A percentile compares a stretch with the other conserved stretches of the same genome.
phyloP scores from a whole-genome alignment of 2,329 filamentous ascomycete genomes.

The Rhexocercosporidium sp. region DNA sequence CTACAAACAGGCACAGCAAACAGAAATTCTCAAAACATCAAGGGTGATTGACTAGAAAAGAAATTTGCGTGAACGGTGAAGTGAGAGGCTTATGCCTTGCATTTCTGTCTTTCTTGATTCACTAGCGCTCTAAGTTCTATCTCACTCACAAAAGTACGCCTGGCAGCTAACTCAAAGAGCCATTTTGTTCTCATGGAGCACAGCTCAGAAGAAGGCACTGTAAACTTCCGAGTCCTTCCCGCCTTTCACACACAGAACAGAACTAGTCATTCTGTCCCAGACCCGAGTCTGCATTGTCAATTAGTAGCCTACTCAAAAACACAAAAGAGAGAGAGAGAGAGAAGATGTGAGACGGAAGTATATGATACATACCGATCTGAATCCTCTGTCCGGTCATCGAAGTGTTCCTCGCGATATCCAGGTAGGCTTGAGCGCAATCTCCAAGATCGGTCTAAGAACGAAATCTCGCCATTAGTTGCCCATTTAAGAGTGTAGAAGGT shows the following conservation, averaged over 20 bases:
- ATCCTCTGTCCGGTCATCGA: conserved; percentile 44
- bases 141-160: too few relatives aligned
- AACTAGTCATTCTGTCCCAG: conserved; percentile 26
- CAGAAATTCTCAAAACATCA: too few relatives aligned
- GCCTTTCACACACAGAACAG: neutral
- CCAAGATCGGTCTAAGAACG: conserved; percentile 51
- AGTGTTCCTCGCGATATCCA: conserved; percentile 57
- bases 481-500: neutral
- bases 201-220: neutral
- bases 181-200: neutral
- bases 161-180: too few relatives aligned
- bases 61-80: too few relatives aligned
- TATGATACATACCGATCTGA: conserved; percentile 37
- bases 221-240: too few relatives aligned
- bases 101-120: too few relatives aligned
- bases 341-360: neutral
- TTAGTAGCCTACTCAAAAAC: conserved; percentile 9
- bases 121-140: too few relatives aligned
- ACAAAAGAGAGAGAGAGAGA: too few relatives aligned
- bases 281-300: conserved; percentile 20
- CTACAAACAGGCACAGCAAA: too few relatives aligned
- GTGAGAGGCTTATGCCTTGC: too few relatives aligned
- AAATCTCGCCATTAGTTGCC: neutral
- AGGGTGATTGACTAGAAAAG: too few relatives aligned
- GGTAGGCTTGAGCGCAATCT: conserved; percentile 60